phyloP scores from a whole-genome alignment of 352 stramenopile genomes.

The Bremia lactucae region DNA sequence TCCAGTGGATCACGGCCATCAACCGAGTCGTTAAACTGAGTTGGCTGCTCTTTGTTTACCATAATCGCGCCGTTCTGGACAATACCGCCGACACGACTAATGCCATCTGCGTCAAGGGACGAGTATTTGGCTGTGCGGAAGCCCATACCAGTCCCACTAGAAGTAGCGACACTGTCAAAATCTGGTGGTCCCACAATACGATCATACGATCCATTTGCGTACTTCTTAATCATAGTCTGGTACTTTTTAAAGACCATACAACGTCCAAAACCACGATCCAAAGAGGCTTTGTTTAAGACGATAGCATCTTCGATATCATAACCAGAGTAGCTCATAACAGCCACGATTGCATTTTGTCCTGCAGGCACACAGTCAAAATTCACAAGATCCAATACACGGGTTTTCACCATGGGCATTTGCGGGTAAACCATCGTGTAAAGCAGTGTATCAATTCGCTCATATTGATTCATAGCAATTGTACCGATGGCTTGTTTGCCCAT shows the following conservation, averaged over 20 bases:
- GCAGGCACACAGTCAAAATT: constrained; percentile 97
- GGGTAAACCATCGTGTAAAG: constrained; percentile 99
- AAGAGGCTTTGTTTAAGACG: constrained; percentile 96
- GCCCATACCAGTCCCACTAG: constrained; percentile 34
- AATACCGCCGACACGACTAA: constrained; percentile 78
- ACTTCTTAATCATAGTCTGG: constrained; percentile 94
- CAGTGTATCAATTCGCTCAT: constrained; percentile 97
- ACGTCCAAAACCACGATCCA: constrained; percentile 96
- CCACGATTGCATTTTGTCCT: constrained; percentile 98
- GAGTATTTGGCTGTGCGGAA: constrained; percentile 87
- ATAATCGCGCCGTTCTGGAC: constrained; percentile 93
- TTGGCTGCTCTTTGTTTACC: constrained; percentile 97
- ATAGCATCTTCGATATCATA: constrained; percentile 99
- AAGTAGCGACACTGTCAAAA: constrained; percentile 63
- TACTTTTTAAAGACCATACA: constrained; percentile 99
- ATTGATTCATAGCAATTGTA: constrained; percentile 98
- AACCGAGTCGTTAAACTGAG: constrained; percentile 87
- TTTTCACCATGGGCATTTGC: constrained; percentile 99
- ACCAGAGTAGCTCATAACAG: constrained; percentile 99
- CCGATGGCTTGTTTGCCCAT: constrained; percentile 99
- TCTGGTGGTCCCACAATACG: constrained; percentile 89
- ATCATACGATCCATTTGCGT: constrained; percentile 94
- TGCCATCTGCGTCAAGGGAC: constrained; percentile 95
- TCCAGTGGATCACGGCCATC: constrained; percentile 64
- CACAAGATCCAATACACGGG: constrained; percentile 94